A percentile compares a stretch with the other conserved stretches of the same genome.
phyloP scores from a whole-genome alignment of 352 stramenopile genomes.

The Phytopythium litorale region DNA sequence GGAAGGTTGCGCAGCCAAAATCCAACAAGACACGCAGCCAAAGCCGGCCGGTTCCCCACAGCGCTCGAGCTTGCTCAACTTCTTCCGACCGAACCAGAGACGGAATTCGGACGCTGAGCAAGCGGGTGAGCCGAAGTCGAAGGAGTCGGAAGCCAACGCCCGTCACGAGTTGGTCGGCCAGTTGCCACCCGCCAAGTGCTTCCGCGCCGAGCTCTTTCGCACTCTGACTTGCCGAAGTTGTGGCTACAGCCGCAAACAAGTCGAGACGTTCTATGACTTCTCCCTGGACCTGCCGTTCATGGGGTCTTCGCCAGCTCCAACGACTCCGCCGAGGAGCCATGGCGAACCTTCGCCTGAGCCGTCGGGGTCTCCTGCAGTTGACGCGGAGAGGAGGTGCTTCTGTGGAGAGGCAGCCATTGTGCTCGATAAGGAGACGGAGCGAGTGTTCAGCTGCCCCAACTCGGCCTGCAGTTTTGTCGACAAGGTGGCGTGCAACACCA shows the following conservation, averaged over 20 bases:
- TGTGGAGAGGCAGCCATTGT: slow-evolving; percentile 42
- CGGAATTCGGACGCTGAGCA: slow-evolving; percentile 4
- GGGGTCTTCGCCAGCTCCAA: slow-evolving; percentile 10
- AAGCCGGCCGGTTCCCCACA: slow-evolving; percentile 3
- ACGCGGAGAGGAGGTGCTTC: slow-evolving; percentile 45
- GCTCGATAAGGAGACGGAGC: slow-evolving; percentile 26
- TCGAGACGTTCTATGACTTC: slow-evolving; percentile 86
- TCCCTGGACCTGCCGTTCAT: slow-evolving; percentile 73
- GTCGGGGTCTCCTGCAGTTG: not conserved
- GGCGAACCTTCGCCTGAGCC: slow-evolving; percentile 10
- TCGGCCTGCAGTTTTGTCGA: slow-evolving; percentile 62
- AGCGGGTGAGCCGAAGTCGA: slow-evolving; percentile 12
- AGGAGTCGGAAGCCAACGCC: slow-evolving; percentile 14
- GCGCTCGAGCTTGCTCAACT: slow-evolving; percentile 50
- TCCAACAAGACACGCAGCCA: slow-evolving; percentile 6
- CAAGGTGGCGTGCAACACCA: slow-evolving; percentile 16
- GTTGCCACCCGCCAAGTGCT: slow-evolving; percentile 70
- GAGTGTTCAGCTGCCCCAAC: slow-evolving; percentile 58
- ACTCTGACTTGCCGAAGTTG: slow-evolving; percentile 77
- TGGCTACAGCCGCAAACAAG: slow-evolving; percentile 70
- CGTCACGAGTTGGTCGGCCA: slow-evolving; percentile 44
- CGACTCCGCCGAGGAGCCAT: not conserved
- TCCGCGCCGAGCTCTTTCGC: slow-evolving; percentile 70
- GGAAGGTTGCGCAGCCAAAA: slow-evolving; percentile 14
- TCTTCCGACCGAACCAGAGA: slow-evolving; percentile 30